Evolutionary conservation across 208 protist species (phyloP).

Genomic region (Trypanosoma caninum): DNA sequence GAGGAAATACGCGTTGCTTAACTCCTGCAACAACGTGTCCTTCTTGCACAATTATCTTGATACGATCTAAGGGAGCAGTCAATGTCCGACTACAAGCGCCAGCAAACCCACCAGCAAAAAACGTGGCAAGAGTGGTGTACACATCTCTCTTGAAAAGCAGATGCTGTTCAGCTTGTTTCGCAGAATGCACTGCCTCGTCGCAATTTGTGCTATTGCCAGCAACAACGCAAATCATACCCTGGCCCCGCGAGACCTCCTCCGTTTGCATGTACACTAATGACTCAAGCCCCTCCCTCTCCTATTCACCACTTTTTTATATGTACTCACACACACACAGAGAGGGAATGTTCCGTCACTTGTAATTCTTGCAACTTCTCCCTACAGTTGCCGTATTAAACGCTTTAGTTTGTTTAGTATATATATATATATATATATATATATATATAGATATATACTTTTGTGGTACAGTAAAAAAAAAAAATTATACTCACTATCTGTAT

Average conservation of each 20-base stretch:
- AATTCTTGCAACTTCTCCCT: too few relatives aligned
- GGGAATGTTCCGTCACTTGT: too few relatives aligned
- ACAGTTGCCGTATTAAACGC: too few relatives aligned
- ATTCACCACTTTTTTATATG: too few relatives aligned
- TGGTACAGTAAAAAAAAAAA: too few relatives aligned
- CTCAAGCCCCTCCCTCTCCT: too few relatives aligned
- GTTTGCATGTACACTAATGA: not conserved
- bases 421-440: not conserved
- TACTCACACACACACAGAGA: not conserved
- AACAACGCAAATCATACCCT: too few relatives aligned
- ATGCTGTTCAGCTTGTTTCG: conserved; percentile 14
- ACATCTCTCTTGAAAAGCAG: conserved; percentile 57
- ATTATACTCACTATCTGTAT: too few relatives aligned
- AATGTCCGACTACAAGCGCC: conserved; percentile 80
- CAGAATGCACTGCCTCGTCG: not conserved
- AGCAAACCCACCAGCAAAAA: conserved; percentile 79
- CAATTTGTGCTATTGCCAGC: not conserved
- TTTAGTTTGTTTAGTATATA: not conserved
- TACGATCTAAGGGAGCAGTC: conserved; percentile 89
- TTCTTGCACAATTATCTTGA: conserved; percentile 92
- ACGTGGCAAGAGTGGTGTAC: conserved; percentile 75
- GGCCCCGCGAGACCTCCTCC: not conserved
- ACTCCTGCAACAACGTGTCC: conserved; percentile 53
- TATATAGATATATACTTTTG: too few relatives aligned
- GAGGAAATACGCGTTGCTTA: conserved; percentile 12